Evolutionary conservation across 2,329 filamentous ascomycete genomes (phyloP).

Genomic region (Hymenoscyphus linearis): DNA sequence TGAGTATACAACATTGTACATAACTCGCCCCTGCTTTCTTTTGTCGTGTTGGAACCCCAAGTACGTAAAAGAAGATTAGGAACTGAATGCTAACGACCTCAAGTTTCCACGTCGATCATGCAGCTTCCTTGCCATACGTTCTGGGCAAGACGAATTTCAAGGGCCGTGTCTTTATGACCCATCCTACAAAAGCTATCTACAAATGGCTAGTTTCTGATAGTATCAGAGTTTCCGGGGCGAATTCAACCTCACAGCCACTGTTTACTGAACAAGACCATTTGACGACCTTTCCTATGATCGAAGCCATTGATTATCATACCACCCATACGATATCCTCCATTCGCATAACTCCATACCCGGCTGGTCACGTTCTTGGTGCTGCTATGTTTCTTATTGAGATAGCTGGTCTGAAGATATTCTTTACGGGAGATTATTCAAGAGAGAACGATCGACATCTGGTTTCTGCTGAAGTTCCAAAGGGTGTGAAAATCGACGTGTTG

Average conservation of each 20-base stretch:
- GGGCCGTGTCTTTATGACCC: slow-evolving; percentile 97
- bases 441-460: slow-evolving; percentile 95
- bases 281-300: slow-evolving; percentile 87
- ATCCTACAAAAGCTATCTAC: slow-evolving; percentile 98
- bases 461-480: slow-evolving; percentile 82
- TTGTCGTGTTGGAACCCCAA: background rate
- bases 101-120: slow-evolving; percentile 98
- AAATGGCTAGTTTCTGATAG: slow-evolving; percentile 99
- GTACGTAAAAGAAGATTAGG: slow-evolving; percentile 1
- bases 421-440: slow-evolving; percentile 94
- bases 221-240: slow-evolving; percentile 76
- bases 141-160: slow-evolving; percentile 97
- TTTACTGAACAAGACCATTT: slow-evolving; percentile 96
- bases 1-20: slow-evolving; percentile 25
- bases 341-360: slow-evolving; percentile 92
- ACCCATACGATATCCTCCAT: slow-evolving; percentile 97
- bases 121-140: slow-evolving; percentile 96
- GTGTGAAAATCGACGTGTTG: slow-evolving; percentile 88
- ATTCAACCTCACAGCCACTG: slow-evolving; percentile 64
- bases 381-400: slow-evolving; percentile 99
- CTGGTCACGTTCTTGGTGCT: slow-evolving; percentile 94
- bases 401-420: slow-evolving; percentile 91
- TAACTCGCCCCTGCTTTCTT: slow-evolving; percentile 18
- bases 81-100: slow-evolving; percentile 19
- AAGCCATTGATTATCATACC: slow-evolving; percentile 97